phyloP scores from a whole-genome alignment of 495 filamentous ascomycete genomes.

The Trichoderma erinaceum region DNA sequence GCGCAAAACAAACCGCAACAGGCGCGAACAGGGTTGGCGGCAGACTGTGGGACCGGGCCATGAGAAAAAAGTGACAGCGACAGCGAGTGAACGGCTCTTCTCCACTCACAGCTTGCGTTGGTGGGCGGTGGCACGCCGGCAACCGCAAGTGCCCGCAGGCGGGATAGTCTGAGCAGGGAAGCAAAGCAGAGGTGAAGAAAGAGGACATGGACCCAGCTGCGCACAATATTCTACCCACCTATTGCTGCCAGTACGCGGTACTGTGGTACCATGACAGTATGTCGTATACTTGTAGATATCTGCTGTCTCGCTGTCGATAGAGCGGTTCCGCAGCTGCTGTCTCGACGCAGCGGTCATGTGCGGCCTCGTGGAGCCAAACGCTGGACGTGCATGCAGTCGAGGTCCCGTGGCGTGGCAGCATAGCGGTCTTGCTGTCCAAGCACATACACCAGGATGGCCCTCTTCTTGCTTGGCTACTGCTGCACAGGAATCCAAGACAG shows the following conservation, averaged over 20 bases:
- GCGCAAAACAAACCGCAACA: conserved; percentile 12
- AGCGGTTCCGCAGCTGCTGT: neutral
- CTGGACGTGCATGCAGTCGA: conserved; percentile 13
- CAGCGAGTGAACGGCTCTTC: conserved; percentile 1
- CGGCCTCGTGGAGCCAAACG: conserved; percentile 7
- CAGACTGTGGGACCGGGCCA: neutral
- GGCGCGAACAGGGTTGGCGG: conserved; percentile 12
- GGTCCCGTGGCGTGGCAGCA: conserved; percentile 11
- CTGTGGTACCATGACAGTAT: too few relatives aligned
- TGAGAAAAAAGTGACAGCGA: neutral
- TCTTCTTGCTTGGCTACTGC: neutral
- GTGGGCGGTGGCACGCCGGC: conserved; percentile 4
- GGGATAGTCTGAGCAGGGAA: too few relatives aligned
- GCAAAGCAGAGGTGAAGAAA: too few relatives aligned
- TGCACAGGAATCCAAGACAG: neutral
- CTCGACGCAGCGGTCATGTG: neutral
- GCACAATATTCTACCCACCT: too few relatives aligned
- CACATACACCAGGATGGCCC: neutral
- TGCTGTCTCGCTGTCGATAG: neutral
- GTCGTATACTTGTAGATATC: too few relatives aligned
- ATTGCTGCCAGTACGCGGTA: too few relatives aligned
- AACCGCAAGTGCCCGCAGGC: neutral
- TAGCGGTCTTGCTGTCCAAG: neutral
- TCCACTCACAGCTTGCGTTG: conserved; percentile 1
- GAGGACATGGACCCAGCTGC: too few relatives aligned